Evolutionary conservation across 148 eudicot species (phyloP), one percentile per base, ranked within the genome.

Genomic region (Chenopodium suecicum): DNA sequence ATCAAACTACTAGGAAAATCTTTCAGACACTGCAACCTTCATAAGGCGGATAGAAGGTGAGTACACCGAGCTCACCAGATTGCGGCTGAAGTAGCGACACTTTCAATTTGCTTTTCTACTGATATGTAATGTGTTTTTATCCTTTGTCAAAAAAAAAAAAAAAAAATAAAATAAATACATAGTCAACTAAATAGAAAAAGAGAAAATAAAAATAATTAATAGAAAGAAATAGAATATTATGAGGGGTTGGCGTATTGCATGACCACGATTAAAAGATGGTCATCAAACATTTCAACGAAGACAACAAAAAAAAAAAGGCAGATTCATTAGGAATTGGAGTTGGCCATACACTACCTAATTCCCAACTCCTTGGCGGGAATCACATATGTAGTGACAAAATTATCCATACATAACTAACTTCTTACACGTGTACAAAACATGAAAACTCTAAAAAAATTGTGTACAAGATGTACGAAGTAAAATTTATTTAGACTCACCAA

Each of bases 311-410:
- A 9, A 17, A 62, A n/a, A 19, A 20, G 1, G 1, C 16, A 20
- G 10, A 62, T n/a, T 22, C 27, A 25, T 25, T 69, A 69, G 73
- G 74, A 56, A 70, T 47, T 80, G 60, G 77, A 73, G 82, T 80
- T 72, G 82, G 77, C 70, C 70, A 72, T 34, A 58, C 70, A 9
- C 16, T 8, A 69, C 76, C 68, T 80, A 62, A 32, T 58, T 73
- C 52, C n/a, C 77, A 80, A 72, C 77, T 73, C 70, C 77, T 73
- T 73, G 77, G 77, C 82, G 70, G 77, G 82, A 80, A 19, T 67
- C 3, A 32, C 34, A 79, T 20, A 2, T 31, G 67, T 16, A 11
- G 13, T 65, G 54, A 70, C 32, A 9, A 66, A 14, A 23, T 16
- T 12, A 46, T 20, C 20, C 60, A 14, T 16, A 17, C 71, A 44